Percentiles rank a stretch among this genome's conserved stretches.
These are phyloP conservation scores for Allium sativum DNA, from an alignment of 106 monocot species.

Conservation along the genomic window DNA sequence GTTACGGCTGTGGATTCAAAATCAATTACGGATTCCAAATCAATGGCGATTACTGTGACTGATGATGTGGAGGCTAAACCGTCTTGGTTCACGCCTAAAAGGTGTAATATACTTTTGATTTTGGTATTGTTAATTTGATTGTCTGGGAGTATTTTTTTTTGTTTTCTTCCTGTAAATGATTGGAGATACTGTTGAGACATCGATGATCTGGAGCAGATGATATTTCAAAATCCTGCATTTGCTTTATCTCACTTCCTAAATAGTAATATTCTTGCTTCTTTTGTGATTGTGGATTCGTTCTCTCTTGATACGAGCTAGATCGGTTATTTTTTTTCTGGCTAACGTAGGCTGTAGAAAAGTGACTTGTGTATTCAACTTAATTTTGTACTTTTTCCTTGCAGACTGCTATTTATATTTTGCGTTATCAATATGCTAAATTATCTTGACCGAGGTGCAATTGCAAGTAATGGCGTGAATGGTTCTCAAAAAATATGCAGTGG, in stretches of 20 bases:
- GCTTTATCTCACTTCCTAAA: neutral
- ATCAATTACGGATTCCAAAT: neutral
- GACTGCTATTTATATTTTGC: conserved; percentile 89
- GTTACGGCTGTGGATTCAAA: too few relatives aligned
- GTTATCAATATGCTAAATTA: conserved; percentile 93
- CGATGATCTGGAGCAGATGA: too few relatives aligned
- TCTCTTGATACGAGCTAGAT: neutral
- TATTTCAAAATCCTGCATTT: neutral
- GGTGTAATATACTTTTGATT: neutral
- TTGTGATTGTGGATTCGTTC: neutral
- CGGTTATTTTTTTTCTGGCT: neutral
- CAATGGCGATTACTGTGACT: neutral
- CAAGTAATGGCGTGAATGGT: conserved; percentile 98
- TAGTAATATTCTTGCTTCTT: too few relatives aligned
- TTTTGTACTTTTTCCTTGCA: conserved; percentile 11
- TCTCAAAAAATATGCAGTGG: conserved; percentile 44
- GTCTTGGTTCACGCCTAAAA: neutral
- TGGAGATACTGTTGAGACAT: too few relatives aligned
- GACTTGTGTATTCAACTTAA: neutral
- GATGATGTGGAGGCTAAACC: neutral
- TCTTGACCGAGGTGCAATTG: conserved; percentile 86
- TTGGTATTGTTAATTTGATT: neutral
- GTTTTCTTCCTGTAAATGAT: neutral
- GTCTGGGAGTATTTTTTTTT: too few relatives aligned
- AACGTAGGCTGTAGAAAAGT: neutral